A percentile compares a stretch with the other conserved stretches of the same genome.
phyloP scores from a whole-genome alignment of 768 basidiomycete genomes.

The Mrakia blollopis region DNA sequence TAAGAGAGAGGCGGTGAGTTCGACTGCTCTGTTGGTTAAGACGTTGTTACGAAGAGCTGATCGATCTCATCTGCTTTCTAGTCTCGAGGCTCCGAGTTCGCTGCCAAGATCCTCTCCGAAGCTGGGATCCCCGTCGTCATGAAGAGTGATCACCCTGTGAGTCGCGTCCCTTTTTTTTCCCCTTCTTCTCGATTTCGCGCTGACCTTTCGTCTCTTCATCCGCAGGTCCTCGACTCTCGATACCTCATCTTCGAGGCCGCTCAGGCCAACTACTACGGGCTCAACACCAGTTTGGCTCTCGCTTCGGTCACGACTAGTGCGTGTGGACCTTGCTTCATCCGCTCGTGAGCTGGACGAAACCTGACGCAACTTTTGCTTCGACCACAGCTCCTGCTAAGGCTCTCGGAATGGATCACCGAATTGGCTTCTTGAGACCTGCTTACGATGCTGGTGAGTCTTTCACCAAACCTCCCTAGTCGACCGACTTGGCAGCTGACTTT shows the following conservation, averaged over 20 bases:
- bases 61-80: not conserved
- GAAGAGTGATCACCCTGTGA: constrained; percentile 48
- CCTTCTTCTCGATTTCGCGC: not conserved
- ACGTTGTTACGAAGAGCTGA: not conserved
- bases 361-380: not conserved
- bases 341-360: not conserved
- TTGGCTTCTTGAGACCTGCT: constrained; percentile 65
- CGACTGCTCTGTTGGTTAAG: no score
- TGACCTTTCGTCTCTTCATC: not conserved
- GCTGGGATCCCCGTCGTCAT: constrained; percentile 64
- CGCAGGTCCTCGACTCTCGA: not conserved
- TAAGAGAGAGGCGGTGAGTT: constrained; percentile 62
- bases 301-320: constrained; percentile 39
- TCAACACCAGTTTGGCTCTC: constrained; percentile 61
- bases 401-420: constrained; percentile 67
- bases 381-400: constrained; percentile 60
- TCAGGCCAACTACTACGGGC: constrained; percentile 65
- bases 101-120: constrained; percentile 66
- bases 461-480: not conserved
- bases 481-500: not conserved
- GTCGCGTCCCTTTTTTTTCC: not conserved
- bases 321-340: not conserved
- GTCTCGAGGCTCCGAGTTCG: constrained; percentile 66
- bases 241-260: constrained; percentile 57
- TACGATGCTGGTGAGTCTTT: constrained; percentile 54